phyloP scores from a whole-genome alignment of 2,329 filamentous ascomycete species.

The Akanthomyces dipterigenus region DNA sequence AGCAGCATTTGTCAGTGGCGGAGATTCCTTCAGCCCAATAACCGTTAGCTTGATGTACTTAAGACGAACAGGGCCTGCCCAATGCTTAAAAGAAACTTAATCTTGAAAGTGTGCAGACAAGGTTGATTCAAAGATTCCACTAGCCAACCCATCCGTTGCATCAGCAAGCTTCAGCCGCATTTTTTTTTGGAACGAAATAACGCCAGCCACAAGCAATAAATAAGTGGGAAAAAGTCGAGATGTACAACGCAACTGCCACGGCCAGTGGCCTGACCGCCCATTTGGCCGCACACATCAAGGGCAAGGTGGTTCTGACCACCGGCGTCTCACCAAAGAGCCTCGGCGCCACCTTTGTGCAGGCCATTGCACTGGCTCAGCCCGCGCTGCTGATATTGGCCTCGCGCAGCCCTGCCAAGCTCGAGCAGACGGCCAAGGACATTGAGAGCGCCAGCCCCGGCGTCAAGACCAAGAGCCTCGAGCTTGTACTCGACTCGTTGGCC shows the following conservation, averaged over 20 bases:
- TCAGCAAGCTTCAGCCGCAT: no score
- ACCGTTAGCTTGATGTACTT: no score
- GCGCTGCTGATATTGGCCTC: conserved; percentile 33
- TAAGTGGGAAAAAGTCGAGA: no score
- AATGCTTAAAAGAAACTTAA: no score
- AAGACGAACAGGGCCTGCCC: no score
- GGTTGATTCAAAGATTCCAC: no score
- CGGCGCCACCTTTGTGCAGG: conserved; percentile 24
- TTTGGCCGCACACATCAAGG: conserved; percentile 17
- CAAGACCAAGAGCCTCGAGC: conserved; percentile 25
- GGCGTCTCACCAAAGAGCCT: conserved; percentile 28
- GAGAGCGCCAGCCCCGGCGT: conserved; percentile 22
- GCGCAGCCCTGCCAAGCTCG: conserved; percentile 31
- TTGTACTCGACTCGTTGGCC: conserved; percentile 34
- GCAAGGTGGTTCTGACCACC: conserved; percentile 28
- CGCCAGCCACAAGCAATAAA: no score
- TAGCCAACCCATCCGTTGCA: no score
- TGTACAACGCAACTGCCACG: background rate
- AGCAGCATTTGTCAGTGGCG: no score
- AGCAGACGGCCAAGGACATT: conserved; percentile 28
- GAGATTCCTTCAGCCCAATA: no score
- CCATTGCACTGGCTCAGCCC: conserved; percentile 29
- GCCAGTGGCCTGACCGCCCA: background rate
- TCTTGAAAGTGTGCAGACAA: no score
- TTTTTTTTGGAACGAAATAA: no score